Evolutionary conservation across 148 eudicot genomes (phyloP).

Genomic region (Nyssa sinensis): DNA sequence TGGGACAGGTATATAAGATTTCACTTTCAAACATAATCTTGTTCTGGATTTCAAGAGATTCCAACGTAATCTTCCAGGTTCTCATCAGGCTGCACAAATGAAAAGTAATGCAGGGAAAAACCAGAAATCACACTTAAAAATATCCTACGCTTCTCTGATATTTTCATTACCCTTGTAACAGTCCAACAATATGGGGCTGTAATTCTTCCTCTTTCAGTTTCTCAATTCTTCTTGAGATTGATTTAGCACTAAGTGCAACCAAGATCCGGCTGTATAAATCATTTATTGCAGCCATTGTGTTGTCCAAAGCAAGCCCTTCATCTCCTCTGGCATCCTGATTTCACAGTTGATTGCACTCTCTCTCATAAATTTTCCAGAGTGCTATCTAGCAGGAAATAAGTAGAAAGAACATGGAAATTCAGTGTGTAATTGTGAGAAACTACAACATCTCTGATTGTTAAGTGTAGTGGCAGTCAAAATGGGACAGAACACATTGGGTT

Average conservation of each 20-base stretch:
- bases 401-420: too few relatives aligned
- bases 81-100: constrained; percentile 54
- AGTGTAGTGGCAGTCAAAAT: too few relatives aligned
- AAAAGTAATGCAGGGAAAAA: background rate
- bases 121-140: background rate
- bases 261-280: constrained; percentile 87
- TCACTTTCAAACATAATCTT: constrained; percentile 81
- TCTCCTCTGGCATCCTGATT: constrained; percentile 75
- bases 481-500: too few relatives aligned
- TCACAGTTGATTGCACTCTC: constrained; percentile 74
- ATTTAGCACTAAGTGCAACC: constrained; percentile 90
- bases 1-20: constrained; percentile 69
- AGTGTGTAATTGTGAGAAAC: too few relatives aligned
- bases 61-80: constrained; percentile 86
- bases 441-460: too few relatives aligned
- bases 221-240: constrained; percentile 78
- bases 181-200: constrained; percentile 80
- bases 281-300: constrained; percentile 76
- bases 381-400: constrained; percentile 27
- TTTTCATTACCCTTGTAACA: constrained; percentile 84
- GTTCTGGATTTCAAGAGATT: constrained; percentile 86
- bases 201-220: constrained; percentile 82
- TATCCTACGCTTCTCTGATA: background rate
- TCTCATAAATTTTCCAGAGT: constrained; percentile 79
- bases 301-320: constrained; percentile 67